These are phyloP conservation scores for Oemleria cerasiformis DNA, from an alignment of 306 rosid genomes.

Conservation along the genomic window DNA sequence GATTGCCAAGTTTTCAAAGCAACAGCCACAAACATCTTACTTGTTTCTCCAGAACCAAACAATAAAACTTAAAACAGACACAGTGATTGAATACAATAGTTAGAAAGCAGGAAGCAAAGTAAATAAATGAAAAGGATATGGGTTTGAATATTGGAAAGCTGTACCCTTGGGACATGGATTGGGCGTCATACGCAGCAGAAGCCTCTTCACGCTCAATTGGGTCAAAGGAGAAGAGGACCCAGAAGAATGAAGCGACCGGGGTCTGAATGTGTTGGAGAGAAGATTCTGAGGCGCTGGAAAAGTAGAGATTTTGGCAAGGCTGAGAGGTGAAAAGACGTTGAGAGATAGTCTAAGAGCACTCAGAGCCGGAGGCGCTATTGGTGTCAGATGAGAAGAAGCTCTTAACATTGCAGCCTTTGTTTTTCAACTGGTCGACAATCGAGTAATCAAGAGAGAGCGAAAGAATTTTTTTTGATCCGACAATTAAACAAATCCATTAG, in stretches of 20 bases:
- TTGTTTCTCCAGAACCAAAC: not conserved
- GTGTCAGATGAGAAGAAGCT: slow-evolving; percentile 38
- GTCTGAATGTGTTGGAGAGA: slow-evolving; percentile 29
- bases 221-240: slow-evolving; percentile 9
- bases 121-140: not conserved
- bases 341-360: slow-evolving; percentile 24
- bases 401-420: slow-evolving; percentile 35
- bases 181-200: slow-evolving; percentile 5
- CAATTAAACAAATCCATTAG: no score
- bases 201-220: slow-evolving; percentile 12
- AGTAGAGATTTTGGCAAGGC: slow-evolving; percentile 16
- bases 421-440: not conserved
- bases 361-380: slow-evolving; percentile 36
- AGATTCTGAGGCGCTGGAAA: slow-evolving; percentile 10
- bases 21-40: not conserved
- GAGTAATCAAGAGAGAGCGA: no score
- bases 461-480: no score
- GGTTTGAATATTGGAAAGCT: slow-evolving; percentile 33
- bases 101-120: not conserved
- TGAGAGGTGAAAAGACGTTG: slow-evolving; percentile 23
- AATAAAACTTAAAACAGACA: not conserved
- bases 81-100: not conserved
- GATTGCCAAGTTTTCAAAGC: not conserved
- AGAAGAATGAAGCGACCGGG: slow-evolving; percentile 2
- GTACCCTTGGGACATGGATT: slow-evolving; percentile 26